These are phyloP conservation scores for Coniochaeta sp. DNA, from an alignment of 2,329 filamentous ascomycete genomes.

Conservation along the genomic window DNA sequence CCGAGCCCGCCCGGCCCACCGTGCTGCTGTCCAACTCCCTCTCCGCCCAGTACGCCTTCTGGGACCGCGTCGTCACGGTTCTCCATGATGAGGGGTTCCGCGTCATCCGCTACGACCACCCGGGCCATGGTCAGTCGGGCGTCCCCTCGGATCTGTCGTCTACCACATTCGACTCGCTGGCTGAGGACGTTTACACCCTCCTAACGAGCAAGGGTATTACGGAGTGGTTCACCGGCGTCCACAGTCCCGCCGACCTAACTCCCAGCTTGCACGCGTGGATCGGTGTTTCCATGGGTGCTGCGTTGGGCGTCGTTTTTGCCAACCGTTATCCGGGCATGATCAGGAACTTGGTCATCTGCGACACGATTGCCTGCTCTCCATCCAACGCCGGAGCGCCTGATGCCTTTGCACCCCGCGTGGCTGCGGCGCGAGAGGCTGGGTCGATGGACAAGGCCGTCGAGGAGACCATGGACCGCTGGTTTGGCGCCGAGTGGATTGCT, in stretches of 20 bases:
- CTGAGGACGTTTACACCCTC: constrained; percentile 28
- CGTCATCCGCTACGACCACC: constrained; percentile 35
- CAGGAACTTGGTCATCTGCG: constrained; percentile 29
- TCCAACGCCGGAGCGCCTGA: constrained; percentile 26
- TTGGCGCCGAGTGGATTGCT: constrained; percentile 28
- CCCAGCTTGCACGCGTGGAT: constrained; percentile 27
- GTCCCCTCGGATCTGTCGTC: constrained; percentile 22
- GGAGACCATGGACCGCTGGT: constrained; percentile 32
- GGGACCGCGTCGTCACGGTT: constrained; percentile 30
- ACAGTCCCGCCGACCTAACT: no score
- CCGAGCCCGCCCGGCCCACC: constrained; percentile 19
- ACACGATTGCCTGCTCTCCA: constrained; percentile 31
- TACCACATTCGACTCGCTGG: constrained; percentile 31
- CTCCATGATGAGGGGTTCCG: constrained; percentile 27
- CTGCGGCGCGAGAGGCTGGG: constrained; percentile 24
- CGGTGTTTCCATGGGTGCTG: constrained; percentile 38
- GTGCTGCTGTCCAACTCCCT: constrained; percentile 34
- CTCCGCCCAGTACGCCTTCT: constrained; percentile 25
- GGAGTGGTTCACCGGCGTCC: constrained; percentile 4
- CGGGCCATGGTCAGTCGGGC: constrained; percentile 32
- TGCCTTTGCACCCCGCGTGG: constrained; percentile 26
- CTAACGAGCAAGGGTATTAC: constrained; percentile 23
- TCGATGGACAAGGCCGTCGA: constrained; percentile 23
- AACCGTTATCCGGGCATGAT: constrained; percentile 29
- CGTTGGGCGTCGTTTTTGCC: constrained; percentile 30